Conservation (phyloP, 1,284 basidiomycete species). For the Cutaneotrichosporon mucoides region DNA sequence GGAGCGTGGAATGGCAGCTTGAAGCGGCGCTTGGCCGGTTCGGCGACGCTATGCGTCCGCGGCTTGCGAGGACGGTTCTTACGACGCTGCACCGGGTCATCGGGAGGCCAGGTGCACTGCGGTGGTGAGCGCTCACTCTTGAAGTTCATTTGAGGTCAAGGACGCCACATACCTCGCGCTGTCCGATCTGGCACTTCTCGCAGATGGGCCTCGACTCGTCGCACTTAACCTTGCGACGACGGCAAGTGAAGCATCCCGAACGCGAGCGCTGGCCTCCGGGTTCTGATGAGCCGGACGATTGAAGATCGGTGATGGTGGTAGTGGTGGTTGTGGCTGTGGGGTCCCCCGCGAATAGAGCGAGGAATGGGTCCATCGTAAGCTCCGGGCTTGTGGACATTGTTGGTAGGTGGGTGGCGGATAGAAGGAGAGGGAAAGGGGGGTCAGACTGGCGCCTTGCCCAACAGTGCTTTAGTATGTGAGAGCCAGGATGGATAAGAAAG, state of each 20-base stretch:
- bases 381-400: slow-evolving; percentile 14
- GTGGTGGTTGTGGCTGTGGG: slow-evolving; percentile 1
- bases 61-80: slow-evolving; percentile 27
- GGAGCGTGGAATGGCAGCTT: slow-evolving; percentile 22
- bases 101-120: slow-evolving; percentile 34
- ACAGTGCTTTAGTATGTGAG: too few relatives aligned
- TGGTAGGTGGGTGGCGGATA: neutral
- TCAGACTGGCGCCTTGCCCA: neutral
- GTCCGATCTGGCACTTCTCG: slow-evolving; percentile 31
- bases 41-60: slow-evolving; percentile 15
- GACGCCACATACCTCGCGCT: slow-evolving; percentile 25
- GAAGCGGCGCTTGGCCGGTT: slow-evolving; percentile 22
- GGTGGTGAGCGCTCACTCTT: neutral
- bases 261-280: slow-evolving; percentile 24
- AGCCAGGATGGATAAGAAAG: too few relatives aligned
- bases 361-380: slow-evolving; percentile 19
- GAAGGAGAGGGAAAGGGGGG: neutral
- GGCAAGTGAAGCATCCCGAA: slow-evolving; percentile 39
- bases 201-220: slow-evolving; percentile 37
- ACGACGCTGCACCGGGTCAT: slow-evolving; percentile 30
- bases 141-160: neutral
- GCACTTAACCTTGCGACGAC: slow-evolving; percentile 42
- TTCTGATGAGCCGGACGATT: slow-evolving; percentile 5
- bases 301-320: slow-evolving; percentile 1
- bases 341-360: slow-evolving; percentile 18